A percentile compares a stretch with the other conserved stretches of the same genome.
phyloP scores from a whole-genome alignment of 257 asterid genomes.

The Penstemon eatonii region DNA sequence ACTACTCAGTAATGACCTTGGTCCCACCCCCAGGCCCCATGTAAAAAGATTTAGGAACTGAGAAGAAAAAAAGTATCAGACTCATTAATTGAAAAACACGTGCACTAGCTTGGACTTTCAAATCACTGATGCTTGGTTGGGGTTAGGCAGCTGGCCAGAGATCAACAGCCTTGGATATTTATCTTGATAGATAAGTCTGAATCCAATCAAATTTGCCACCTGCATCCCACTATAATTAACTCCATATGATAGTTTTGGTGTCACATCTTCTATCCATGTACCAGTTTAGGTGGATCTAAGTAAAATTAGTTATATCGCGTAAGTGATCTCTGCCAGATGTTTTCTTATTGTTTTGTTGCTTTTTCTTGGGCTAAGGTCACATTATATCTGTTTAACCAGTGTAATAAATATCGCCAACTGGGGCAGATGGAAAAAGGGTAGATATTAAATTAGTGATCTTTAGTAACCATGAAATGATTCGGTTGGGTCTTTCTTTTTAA shows the following conservation, averaged over 20 bases:
- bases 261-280: background rate
- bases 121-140: constrained; percentile 9
- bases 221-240: background rate
- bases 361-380: background rate
- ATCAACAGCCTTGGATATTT: background rate
- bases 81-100: background rate
- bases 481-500: constrained; percentile 13
- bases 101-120: background rate
- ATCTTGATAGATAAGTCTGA: background rate
- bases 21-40: background rate
- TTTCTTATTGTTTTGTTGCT: background rate
- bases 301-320: background rate
- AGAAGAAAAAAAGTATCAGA: background rate
- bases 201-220: background rate
- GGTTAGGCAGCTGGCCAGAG: background rate
- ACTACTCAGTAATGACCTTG: background rate
- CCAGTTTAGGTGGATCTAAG: background rate
- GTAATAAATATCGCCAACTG: background rate
- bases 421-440: constrained; percentile 1
- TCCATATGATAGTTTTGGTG: background rate
- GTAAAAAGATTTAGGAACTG: background rate
- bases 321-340: constrained; percentile 1
- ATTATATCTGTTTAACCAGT: background rate
- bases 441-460: background rate
- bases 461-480: constrained; percentile 3